Evolutionary conservation across 768 basidiomycete species (phyloP).

Genomic region (Calocybe cyanea): DNA sequence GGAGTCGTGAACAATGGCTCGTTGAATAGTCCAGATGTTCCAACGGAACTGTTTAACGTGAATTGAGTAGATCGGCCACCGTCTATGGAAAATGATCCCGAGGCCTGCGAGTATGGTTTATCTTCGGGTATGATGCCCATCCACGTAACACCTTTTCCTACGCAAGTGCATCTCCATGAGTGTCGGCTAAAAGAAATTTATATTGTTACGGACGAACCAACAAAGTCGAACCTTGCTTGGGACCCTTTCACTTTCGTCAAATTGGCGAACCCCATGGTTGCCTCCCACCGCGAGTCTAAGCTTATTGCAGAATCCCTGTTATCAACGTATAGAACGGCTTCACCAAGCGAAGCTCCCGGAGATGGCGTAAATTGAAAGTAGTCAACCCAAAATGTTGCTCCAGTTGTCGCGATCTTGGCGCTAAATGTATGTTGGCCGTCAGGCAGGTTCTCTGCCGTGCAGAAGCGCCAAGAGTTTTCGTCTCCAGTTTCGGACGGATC

Average conservation of each 20-base stretch:
- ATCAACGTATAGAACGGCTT: not conserved
- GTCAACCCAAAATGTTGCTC: conserved; percentile 5
- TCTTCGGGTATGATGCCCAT: conserved; percentile 7
- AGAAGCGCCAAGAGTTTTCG: conserved; percentile 4
- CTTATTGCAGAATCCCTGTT: not conserved
- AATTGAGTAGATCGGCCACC: conserved; percentile 1
- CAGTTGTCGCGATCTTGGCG: conserved; percentile 1
- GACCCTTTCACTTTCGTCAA: not conserved
- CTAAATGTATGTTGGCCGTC: conserved; percentile 7
- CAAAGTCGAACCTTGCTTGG: conserved; percentile 3
- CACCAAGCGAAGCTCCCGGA: not conserved
- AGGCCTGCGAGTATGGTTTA: not conserved
- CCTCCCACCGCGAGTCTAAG: conserved; percentile 3
- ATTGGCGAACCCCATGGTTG: not conserved
- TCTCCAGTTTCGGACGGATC: not conserved
- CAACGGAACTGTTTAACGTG: not conserved
- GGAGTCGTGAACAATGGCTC: conserved; percentile 11
- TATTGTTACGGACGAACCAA: not conserved
- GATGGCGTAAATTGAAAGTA: conserved; percentile 1
- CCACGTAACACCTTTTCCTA: conserved; percentile 8
- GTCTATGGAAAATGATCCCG: conserved; percentile 8
- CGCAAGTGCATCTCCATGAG: not conserved
- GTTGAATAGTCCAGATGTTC: not conserved
- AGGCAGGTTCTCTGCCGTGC: not conserved
- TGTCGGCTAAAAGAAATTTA: not conserved